Conservation (phyloP, 768 basidiomycete genomes). For the Boletus eberwhitei region DNA sequence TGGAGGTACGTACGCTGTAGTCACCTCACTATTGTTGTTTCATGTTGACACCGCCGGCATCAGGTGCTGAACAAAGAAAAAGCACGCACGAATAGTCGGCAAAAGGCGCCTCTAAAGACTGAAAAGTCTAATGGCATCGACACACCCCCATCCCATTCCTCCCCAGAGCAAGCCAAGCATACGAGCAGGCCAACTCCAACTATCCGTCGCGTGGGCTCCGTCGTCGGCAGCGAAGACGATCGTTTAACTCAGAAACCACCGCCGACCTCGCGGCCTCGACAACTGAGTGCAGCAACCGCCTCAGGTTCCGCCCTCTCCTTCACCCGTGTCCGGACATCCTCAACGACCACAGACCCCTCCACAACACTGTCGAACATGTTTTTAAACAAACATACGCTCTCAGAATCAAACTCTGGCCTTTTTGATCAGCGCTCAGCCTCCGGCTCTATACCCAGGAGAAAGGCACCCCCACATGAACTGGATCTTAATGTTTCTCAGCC, state of each 20-base stretch:
- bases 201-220: conserved; percentile 59
- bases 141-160: conserved; percentile 8
- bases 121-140: conserved; percentile 25
- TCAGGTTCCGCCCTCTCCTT: conserved; percentile 31
- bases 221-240: conserved; percentile 58
- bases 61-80: conserved; percentile 77
- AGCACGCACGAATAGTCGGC: conserved; percentile 35
- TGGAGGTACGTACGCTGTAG: conserved; percentile 67
- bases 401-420: conserved; percentile 29
- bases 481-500: conserved; percentile 26
- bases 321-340: conserved; percentile 29
- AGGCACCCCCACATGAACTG: conserved; percentile 27
- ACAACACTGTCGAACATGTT: conserved; percentile 5
- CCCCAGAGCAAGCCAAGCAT: conserved; percentile 25
- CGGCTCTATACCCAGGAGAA: conserved; percentile 20
- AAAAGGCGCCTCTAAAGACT: conserved; percentile 18
- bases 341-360: conserved; percentile 32
- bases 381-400: conserved; percentile 29
- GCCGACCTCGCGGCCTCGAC: conserved; percentile 43
- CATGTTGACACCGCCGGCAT: conserved; percentile 2
- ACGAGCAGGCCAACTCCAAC: conserved; percentile 40
- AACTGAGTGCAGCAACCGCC: conserved; percentile 43
- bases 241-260: conserved; percentile 27
- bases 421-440: conserved; percentile 26
- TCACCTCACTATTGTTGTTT: conserved; percentile 16